Evolutionary conservation across 2,329 filamentous ascomycete species (phyloP), one percentile per base, ranked within the genome.

Genomic region (Colletotrichum limetticola): DNA sequence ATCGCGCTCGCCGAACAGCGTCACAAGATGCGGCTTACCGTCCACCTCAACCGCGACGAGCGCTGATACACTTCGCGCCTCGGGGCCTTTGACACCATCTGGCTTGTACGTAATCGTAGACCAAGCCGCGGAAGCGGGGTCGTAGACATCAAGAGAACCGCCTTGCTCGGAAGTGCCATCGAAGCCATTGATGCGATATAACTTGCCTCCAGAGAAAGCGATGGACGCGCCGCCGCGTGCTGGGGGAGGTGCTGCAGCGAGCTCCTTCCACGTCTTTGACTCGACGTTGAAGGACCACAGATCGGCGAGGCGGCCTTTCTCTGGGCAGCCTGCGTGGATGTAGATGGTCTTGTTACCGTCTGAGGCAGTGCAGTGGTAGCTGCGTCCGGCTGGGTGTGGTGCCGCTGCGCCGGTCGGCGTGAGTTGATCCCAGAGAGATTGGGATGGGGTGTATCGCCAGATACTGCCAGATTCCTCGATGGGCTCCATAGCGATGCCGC

Each of bases 111-210:
- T 5, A 24, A 78, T 65, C 0, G 76, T 79, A 3, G 63, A 69
- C 82, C 81, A 83, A 2, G 74, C 37, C n/a, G 74, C 68, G 3
- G 74, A 46, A 0, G 32, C 57, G 4, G 71, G 46, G 53, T 83
- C 77, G 35, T 76, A 82, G 2, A 90, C 79, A 70, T 93, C 91
- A 11, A 93, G 28, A 2, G 76, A 79, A 0, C 90, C 90, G 0
- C 91, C 91, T 42, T 89, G 85, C 76, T 93, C 91, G 0, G 78
- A 85, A 12, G 83, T 85, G 0, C 91, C 91, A 77, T 92, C 90
- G 67, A 92, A 93, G 0, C 91, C 91, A 74, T 90, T 89, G 85
- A 92, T 90, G 1, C 91, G 84, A 77, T 88, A 93, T 3, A 93
- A 53, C 66, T 85, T 80, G 4, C 76, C 79, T 6, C 74, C 57